Conservation (phyloP, 2,329 filamentous ascomycete species). For the Hypoxylon rubiginosum region DNA sequence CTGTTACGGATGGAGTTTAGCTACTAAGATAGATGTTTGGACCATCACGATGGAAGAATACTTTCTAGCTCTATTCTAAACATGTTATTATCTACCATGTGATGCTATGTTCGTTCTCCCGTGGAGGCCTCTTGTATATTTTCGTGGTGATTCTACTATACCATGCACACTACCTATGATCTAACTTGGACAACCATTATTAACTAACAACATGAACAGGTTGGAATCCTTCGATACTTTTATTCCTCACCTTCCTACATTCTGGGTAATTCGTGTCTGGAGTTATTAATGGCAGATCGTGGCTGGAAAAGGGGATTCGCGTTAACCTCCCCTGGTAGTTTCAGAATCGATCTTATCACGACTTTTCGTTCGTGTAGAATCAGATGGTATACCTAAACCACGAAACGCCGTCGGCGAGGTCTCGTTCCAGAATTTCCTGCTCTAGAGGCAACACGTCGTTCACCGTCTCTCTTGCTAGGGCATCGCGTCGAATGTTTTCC, state of each 20-base stretch:
- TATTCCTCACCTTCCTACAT: background rate
- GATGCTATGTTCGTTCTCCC: background rate
- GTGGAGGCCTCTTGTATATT: conserved; percentile 4
- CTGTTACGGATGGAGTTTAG: conserved; percentile 12
- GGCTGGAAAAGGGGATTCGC: background rate
- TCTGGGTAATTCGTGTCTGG: background rate
- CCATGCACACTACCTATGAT: background rate
- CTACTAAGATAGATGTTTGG: conserved; percentile 19
- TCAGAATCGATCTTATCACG: background rate
- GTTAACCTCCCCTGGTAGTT: background rate
- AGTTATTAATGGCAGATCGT: background rate
- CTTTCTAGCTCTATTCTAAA: conserved; percentile 35
- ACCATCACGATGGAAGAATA: conserved; percentile 17
- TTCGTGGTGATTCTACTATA: background rate
- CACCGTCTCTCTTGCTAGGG: conserved; percentile 28
- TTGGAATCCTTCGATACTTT: background rate
- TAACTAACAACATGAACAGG: background rate
- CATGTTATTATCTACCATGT: conserved; percentile 17
- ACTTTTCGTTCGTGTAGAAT: background rate
- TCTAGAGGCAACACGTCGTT: conserved; percentile 47
- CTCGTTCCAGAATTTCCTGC: conserved; percentile 49
- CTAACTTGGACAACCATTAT: background rate
- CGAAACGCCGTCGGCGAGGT: conserved; percentile 51
- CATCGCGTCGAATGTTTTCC: conserved; percentile 52
- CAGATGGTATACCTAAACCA: conserved; percentile 52